Conservation (phyloP, 2,329 filamentous ascomycete genomes). For the Penicillium oxalicum region DNA sequence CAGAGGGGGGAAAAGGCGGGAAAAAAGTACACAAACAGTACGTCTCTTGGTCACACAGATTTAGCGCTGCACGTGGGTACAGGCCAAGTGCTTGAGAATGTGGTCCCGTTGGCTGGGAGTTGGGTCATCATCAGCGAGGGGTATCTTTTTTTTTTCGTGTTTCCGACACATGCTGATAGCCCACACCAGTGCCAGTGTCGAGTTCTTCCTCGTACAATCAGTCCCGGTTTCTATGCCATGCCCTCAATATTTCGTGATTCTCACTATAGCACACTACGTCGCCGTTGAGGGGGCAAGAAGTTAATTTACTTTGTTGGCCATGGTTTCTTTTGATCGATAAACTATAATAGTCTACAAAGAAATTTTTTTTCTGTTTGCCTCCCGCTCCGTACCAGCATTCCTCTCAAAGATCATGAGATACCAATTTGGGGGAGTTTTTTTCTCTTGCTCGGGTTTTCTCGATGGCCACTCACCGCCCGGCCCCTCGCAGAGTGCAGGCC, state of each 20-base stretch:
- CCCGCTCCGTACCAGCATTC: background rate
- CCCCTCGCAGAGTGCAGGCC: slow-evolving; percentile 8
- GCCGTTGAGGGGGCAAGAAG: too few relatives aligned
- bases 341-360: background rate
- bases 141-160: too few relatives aligned
- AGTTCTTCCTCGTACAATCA: slow-evolving; percentile 4
- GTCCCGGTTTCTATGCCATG: slow-evolving; percentile 1
- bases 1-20: background rate
- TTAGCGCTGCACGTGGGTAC: slow-evolving; percentile 4
- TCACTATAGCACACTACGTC: too few relatives aligned
- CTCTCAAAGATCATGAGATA: too few relatives aligned
- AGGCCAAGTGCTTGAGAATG: slow-evolving; percentile 2
- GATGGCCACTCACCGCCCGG: background rate
- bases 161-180: too few relatives aligned
- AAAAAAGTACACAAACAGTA: slow-evolving; percentile 10
- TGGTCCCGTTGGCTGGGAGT: background rate
- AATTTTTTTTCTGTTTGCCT: background rate
- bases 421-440: too few relatives aligned
- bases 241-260: too few relatives aligned
- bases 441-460: too few relatives aligned
- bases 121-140: too few relatives aligned
- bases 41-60: background rate
- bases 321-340: too few relatives aligned
- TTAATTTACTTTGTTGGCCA: too few relatives aligned
- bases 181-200: background rate